Base-by-base conservation (phyloP, 2,329 filamentous ascomycete species). In the Monilinia laxa region DNA sequence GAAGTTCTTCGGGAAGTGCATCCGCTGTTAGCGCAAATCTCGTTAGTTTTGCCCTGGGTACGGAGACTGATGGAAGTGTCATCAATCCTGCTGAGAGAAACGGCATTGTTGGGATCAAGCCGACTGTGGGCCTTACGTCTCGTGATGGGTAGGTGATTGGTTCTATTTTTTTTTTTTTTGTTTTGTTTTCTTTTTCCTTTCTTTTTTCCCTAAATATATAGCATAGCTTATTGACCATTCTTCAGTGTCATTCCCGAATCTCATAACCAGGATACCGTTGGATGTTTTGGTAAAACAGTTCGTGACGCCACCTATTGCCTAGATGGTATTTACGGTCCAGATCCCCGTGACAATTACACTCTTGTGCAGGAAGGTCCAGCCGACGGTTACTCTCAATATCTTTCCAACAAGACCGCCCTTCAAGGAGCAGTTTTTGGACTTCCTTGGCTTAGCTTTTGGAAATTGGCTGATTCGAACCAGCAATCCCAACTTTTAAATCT, bases 361-460 rank as follows among this genome's bases (percentile, higher is more conserved):
- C 72, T 81, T 1, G 83, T 82, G 0, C 87, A 90, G 71, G 70
- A 79, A 65, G 82, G 84, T 0, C 87, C 88, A 0, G 55, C 70
- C 0, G 79, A 78, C 0, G 87, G 87, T 0, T 92, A 88, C 72
- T 73, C 81, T 0, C 81, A 84, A 67, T 75, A 82, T 42, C 45
- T 67, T n/a, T 47, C 38, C 55, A 52, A 67, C 57, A 62, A 54
- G n/a, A 49, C 59, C 59, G 81, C 82, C 1, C 81, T 92, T 0
- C 79, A 83, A 70, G 85, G 83, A 11, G 88, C 88, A 2, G 82
- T 79, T 0, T 92, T 93, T 67, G 90, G 90, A 9, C 78, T 93
- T 0, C 90, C 90, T 0, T 91, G 89, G 89, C 76, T 85, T 53
- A 87, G 84, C 70, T 89, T 92, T 78, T 93, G 89, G 90, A 79